Base-by-base conservation (phyloP, 345 rosid species). In the Toxicodendron radicans region DNA sequence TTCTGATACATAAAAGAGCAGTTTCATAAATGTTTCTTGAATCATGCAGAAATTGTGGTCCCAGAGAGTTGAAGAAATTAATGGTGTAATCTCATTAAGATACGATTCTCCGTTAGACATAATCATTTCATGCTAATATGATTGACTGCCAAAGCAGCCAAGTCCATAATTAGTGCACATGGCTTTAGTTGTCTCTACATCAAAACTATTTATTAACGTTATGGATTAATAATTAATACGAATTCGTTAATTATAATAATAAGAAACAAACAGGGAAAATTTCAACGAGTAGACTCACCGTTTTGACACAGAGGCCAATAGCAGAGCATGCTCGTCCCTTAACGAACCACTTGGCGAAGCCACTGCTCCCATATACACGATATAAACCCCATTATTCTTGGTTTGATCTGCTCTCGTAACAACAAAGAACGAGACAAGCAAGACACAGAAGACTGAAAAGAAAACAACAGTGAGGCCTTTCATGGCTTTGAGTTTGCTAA, bases 301-400 rank as follows among this genome's bases (percentile, higher is more conserved):
- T 68, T 79, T 83, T 21, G 82, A 64, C 64, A 89, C 63, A 53
- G 91, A 88, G 76, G 38, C 79, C 17, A 90, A 83, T 72, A 90
- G 82, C 64, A 81, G 87, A 66, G 86, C 76, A 53, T 85, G 83
- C 35, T 85, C 54, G 7, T 58, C 61, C 17, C 59, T 61, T 11
- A 76, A 57, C 49, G 83, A 74, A 69, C 75, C 88, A 68, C 79
- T 82, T 54, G 73, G 21, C 3, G 91, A 72, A 71, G 82, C 66
- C 1, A 90, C 85, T 53, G 88, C 80, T 63, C 95, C 97, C 95
- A 83, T 83, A 79, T 91, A 92, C 21, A 90, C 93, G 9, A 88
- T 87, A 74, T 88, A 88, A 80, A 92, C 80, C 4, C 79, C 87
- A 64, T 83, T 79, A 53, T 83, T 76, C 1, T 80, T 75, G 24